phyloP scores from a whole-genome alignment of 805 yeast genomes.

The Yueomyces sinensis region DNA sequence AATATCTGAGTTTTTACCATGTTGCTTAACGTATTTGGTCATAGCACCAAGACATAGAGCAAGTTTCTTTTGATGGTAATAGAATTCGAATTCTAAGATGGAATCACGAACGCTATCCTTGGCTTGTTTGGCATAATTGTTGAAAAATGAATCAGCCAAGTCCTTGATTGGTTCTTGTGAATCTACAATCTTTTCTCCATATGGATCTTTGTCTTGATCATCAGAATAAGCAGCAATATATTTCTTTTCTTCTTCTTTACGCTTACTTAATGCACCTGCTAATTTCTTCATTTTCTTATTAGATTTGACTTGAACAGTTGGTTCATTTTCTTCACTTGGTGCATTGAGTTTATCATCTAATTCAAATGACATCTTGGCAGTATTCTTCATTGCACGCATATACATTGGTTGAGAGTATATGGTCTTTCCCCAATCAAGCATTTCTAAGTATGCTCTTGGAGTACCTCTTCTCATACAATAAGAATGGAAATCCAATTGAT shows the following conservation, averaged over 20 bases:
- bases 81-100: conserved; percentile 17
- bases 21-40: conserved; percentile 10
- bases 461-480: conserved; percentile 88
- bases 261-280: conserved; percentile 34
- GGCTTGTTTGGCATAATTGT: conserved; percentile 29
- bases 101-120: conserved; percentile 25
- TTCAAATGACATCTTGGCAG: conserved; percentile 42
- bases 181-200: conserved; percentile 34
- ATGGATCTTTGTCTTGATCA: conserved; percentile 49
- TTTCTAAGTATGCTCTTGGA: conserved; percentile 64
- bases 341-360: conserved; percentile 8
- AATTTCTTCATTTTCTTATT: conserved; percentile 45
- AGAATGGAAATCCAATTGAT: conserved; percentile 90
- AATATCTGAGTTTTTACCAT: conserved; percentile 10
- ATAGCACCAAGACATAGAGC: conserved; percentile 21
- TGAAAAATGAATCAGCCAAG: conserved; percentile 31
- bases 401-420: conserved; percentile 60
- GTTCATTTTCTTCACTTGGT: conserved; percentile 5
- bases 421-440: conserved; percentile 72
- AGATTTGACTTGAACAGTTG: conserved; percentile 6
- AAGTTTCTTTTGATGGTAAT: conserved; percentile 18
- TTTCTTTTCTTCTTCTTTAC: conserved; percentile 39
- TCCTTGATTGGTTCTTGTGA: conserved; percentile 30
- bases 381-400: conserved; percentile 55
- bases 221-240: conserved; percentile 28